Evolutionary conservation across 2,329 filamentous ascomycete genomes (phyloP).

Genomic region (Stromatinia cepivora): DNA sequence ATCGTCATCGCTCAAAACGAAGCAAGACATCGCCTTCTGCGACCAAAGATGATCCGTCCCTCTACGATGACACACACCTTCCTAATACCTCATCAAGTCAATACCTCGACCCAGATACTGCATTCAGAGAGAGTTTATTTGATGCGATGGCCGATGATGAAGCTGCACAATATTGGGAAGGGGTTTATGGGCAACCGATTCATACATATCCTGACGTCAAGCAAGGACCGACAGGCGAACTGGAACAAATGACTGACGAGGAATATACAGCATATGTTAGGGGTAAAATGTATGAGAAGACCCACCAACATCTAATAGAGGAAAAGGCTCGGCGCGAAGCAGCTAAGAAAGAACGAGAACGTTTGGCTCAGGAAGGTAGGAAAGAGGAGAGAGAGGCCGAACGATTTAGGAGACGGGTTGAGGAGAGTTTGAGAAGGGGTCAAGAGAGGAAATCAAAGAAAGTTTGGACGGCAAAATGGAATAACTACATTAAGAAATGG

Average conservation of each 20-base stretch:
- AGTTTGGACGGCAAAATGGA: constrained; percentile 62
- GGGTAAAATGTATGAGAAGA: constrained; percentile 92
- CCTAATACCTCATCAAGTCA: constrained; percentile 42
- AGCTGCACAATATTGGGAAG: constrained; percentile 91
- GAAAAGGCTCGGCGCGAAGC: constrained; percentile 65
- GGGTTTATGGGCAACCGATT: constrained; percentile 93
- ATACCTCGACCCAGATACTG: constrained; percentile 64
- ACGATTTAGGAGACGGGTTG: constrained; percentile 62
- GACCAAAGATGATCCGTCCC: constrained; percentile 39
- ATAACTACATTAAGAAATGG: constrained; percentile 66
- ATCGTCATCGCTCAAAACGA: constrained; percentile 37
- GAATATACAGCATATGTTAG: constrained; percentile 87
- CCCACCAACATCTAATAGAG: constrained; percentile 77
- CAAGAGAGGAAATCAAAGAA: constrained; percentile 56
- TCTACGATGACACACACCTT: constrained; percentile 45
- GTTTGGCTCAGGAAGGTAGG: constrained; percentile 43
- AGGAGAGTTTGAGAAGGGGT: constrained; percentile 66
- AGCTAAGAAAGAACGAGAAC: constrained; percentile 51
- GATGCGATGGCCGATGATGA: constrained; percentile 97
- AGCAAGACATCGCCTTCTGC: constrained; percentile 32
- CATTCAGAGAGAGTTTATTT: constrained; percentile 92
- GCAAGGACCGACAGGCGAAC: constrained; percentile 50
- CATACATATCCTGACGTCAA: constrained; percentile 66
- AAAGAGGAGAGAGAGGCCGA: constrained; percentile 45
- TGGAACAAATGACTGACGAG: constrained; percentile 89